Evolutionary conservation across 768 basidiomycete genomes (phyloP), one percentile per base, ranked within the genome.

Genomic region (Hypsizygus marmoreus): DNA sequence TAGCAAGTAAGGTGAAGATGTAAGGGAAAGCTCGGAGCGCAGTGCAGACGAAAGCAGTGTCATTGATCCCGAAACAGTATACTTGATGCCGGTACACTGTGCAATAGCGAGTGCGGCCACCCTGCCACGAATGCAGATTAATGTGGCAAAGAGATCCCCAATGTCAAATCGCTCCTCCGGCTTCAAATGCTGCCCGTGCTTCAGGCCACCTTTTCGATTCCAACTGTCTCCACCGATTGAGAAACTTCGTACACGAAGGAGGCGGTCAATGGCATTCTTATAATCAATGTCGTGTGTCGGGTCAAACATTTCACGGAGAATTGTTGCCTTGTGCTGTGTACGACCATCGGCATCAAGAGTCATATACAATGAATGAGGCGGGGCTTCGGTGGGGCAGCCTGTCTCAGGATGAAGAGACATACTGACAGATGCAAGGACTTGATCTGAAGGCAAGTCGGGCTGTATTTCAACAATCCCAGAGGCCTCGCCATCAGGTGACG

Each of bases 191-290:
- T n/a, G n/a, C n/a, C n/a, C n/a, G n/a, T n/a, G n/a, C n/a, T n/a
- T n/a, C n/a, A n/a, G n/a, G n/a, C n/a, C n/a, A n/a, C n/a, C n/a
- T 23, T 36, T 36, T 43, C 39, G 38, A 11, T 47, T 41, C 59
- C 55, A 57, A 13, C 20, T 30, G 29, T 59, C 43, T 1, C 54
- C 54, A 28, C 54, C 51, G 34, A 45, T 49, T 4, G 58, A 53
- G 16, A 53, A 57, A 26, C 41, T 29, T 1, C 50, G 51, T 12
- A 61, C 50, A 6, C 50, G 55, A 24, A 56, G 46, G 9, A 61
- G 45, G n/a, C 56, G 54, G 23, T 61, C 58, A 40, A 54, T 53
- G 23, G 49, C 59, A 40, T 40, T 49, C 12, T 50, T 30, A 19
- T 44, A 43, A 33, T 53, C 44, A 24, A 53, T 32, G 38, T 54